These are phyloP conservation scores for Talaromyces sp. DNA, from an alignment of 2,329 filamentous ascomycete species.

Conservation along the genomic window DNA sequence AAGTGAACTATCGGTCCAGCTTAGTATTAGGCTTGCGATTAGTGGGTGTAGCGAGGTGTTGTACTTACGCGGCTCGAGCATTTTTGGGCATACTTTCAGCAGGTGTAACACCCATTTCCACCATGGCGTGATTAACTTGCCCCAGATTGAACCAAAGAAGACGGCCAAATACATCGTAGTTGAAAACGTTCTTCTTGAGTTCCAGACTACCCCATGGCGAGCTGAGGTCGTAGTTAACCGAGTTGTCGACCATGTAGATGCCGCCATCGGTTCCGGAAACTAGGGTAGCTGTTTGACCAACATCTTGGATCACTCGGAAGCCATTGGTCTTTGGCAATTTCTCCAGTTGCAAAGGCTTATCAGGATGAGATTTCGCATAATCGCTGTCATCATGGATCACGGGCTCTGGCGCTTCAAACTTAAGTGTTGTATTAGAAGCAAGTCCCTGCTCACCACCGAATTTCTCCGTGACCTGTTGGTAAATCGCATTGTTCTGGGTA, in stretches of 20 bases:
- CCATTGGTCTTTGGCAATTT: neutral
- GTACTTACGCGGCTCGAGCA: neutral
- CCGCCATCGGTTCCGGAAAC: neutral
- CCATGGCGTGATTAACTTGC: neutral
- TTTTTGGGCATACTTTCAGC: neutral
- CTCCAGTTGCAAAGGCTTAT: too few relatives aligned
- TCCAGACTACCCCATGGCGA: neutral
- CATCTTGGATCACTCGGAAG: neutral
- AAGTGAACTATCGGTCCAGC: neutral
- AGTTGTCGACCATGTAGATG: neutral
- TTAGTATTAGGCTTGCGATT: neutral
- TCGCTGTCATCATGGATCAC: neutral
- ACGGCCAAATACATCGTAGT: neutral
- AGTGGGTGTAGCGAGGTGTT: too few relatives aligned
- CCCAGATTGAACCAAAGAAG: neutral
- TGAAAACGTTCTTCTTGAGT: neutral
- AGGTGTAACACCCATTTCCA: neutral
- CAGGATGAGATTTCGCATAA: neutral
- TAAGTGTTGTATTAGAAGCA: neutral
- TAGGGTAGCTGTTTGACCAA: neutral
- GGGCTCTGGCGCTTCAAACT: neutral
- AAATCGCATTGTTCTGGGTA: neutral
- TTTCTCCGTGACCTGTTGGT: neutral
- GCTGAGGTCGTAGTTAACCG: neutral
- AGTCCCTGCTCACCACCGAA: neutral